Conservation (phyloP, 352 stramenopile genomes). For the Phytophthora aleatoria region DNA sequence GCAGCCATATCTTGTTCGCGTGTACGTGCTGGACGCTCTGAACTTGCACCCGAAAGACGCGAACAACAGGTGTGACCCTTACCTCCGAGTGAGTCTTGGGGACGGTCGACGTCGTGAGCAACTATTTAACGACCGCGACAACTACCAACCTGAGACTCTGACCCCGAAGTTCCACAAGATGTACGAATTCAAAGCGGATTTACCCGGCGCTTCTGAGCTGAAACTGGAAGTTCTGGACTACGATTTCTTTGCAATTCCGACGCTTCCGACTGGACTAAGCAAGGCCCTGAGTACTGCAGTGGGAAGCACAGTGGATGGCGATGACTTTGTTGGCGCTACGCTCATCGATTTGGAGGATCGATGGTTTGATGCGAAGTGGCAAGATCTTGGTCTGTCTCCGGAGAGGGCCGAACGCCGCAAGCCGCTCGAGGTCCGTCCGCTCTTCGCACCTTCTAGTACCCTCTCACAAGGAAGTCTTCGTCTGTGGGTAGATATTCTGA, state of each 20-base stretch:
- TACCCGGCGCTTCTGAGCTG: constrained; percentile 79
- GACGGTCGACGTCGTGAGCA: constrained; percentile 67
- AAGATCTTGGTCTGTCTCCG: constrained; percentile 57
- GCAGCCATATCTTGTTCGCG: constrained; percentile 78
- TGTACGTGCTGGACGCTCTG: constrained; percentile 88
- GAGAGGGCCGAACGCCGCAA: constrained; percentile 51
- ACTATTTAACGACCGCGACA: constrained; percentile 83
- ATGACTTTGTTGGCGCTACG: constrained; percentile 93
- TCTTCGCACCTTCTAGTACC: constrained; percentile 77
- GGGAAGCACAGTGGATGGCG: constrained; percentile 55
- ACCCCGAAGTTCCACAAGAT: constrained; percentile 91
- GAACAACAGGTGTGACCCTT: constrained; percentile 87
- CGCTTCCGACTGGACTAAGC: constrained; percentile 53
- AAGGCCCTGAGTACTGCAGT: constrained; percentile 52
- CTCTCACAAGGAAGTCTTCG: constrained; percentile 72
- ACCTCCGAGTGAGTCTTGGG: constrained; percentile 82
- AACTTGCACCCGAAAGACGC: constrained; percentile 84
- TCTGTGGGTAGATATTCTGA: constrained; percentile 92
- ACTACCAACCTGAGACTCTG: constrained; percentile 75
- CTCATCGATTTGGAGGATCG: constrained; percentile 93
- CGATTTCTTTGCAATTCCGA: constrained; percentile 72
- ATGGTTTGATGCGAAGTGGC: constrained; percentile 90
- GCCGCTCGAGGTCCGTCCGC: constrained; percentile 62
- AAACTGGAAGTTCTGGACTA: constrained; percentile 75
- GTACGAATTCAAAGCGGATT: constrained; percentile 90